phyloP scores from a whole-genome alignment of 148 eudicot species.

The Rhododendron griersonianum region DNA sequence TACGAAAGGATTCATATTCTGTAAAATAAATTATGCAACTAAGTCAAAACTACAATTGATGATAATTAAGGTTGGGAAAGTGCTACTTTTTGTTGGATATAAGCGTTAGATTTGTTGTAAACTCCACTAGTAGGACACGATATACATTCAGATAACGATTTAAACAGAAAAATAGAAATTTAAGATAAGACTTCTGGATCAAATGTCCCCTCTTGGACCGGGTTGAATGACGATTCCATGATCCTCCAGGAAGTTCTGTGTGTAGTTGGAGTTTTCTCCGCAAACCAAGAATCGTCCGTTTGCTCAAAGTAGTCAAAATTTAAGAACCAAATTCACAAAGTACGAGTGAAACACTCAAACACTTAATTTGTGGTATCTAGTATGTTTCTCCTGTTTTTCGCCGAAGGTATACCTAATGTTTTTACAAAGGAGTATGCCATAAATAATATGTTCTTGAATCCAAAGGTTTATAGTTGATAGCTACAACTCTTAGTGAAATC shows the following conservation, averaged over 20 bases:
- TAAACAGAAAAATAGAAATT: not conserved
- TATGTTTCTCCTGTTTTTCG: not conserved
- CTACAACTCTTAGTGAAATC: not conserved
- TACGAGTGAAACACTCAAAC: not conserved
- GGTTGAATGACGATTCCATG: not conserved
- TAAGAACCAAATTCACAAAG: not conserved
- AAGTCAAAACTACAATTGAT: not conserved
- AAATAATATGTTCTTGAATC: too few relatives aligned
- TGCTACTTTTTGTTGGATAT: not conserved
- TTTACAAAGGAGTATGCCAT: not conserved
- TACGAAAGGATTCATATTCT: not conserved
- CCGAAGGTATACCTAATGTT: not conserved
- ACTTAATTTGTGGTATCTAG: too few relatives aligned
- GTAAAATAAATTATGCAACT: not conserved
- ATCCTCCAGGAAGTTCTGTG: not conserved
- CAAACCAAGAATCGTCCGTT: not conserved
- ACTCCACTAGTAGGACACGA: not conserved
- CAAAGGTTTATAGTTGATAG: not conserved
- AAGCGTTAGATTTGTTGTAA: not conserved
- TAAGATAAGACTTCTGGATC: not conserved
- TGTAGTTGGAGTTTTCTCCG: not conserved
- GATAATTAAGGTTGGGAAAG: not conserved
- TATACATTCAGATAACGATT: not conserved
- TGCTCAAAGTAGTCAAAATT: not conserved
- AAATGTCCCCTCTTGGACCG: not conserved